phyloP scores from a whole-genome alignment of 1,284 basidiomycete genomes.

The Sanghuangporus weigelae region DNA sequence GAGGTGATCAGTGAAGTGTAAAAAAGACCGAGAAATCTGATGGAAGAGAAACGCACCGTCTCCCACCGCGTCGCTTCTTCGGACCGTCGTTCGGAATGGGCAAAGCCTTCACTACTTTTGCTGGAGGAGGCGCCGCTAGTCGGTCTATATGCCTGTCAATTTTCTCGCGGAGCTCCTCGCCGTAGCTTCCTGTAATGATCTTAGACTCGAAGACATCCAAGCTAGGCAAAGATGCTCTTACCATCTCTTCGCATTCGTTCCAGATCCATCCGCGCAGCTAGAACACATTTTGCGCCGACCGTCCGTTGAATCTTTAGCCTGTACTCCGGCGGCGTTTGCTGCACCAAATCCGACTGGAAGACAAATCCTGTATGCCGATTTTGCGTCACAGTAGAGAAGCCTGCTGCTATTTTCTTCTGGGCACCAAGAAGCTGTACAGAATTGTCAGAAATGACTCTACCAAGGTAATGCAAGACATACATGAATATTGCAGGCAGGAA shows the following conservation, averaged over 20 bases:
- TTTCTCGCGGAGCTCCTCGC: constrained; percentile 75
- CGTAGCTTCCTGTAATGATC: constrained; percentile 60
- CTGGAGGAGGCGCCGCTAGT: constrained; percentile 89
- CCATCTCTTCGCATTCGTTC: constrained; percentile 76
- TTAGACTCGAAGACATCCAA: constrained; percentile 12
- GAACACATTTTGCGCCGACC: constrained; percentile 85
- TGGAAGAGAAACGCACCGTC: constrained; percentile 51
- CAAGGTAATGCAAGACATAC: constrained; percentile 41
- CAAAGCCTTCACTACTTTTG: constrained; percentile 90
- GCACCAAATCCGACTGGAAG: constrained; percentile 87
- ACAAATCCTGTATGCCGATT: constrained; percentile 96
- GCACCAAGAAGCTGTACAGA: constrained; percentile 80
- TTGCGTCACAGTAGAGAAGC: constrained; percentile 77
- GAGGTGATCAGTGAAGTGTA: neutral
- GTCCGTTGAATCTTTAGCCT: constrained; percentile 90
- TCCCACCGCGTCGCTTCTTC: constrained; percentile 93
- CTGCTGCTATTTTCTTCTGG: constrained; percentile 84
- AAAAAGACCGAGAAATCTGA: neutral
- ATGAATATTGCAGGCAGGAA: constrained; percentile 95
- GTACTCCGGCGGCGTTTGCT: constrained; percentile 86
- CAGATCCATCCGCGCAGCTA: constrained; percentile 92
- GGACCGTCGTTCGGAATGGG: constrained; percentile 96
- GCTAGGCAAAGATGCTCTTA: constrained; percentile 23
- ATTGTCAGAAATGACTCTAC: neutral
- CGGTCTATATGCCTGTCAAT: constrained; percentile 90